These are phyloP conservation scores for Boletus reticulatus DNA, from an alignment of 768 basidiomycete genomes.

Conservation along the genomic window DNA sequence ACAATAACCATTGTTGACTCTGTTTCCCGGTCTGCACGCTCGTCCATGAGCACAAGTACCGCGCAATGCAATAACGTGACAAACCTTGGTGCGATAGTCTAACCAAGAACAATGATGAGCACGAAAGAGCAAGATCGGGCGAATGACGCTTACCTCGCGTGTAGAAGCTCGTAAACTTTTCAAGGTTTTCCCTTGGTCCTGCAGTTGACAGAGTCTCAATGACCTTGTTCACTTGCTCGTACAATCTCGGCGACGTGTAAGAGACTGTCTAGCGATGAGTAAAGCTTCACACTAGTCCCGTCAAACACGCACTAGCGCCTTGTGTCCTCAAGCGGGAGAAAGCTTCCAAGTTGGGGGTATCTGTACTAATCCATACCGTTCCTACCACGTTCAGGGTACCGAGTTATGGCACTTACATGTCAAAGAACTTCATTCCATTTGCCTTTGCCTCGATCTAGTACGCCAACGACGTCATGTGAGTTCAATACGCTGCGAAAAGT, in stretches of 20 bases:
- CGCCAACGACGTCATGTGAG: neutral
- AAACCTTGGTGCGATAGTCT: slow-evolving; percentile 79
- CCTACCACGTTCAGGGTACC: neutral
- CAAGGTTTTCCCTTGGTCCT: slow-evolving; percentile 61
- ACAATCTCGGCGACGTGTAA: slow-evolving; percentile 60
- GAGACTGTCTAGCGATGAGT: slow-evolving; percentile 35
- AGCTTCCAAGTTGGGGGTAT: slow-evolving; percentile 60
- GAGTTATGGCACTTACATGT: slow-evolving; percentile 54
- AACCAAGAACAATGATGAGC: slow-evolving; percentile 21
- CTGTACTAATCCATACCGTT: slow-evolving; percentile 52
- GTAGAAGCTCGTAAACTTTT: slow-evolving; percentile 66
- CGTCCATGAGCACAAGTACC: slow-evolving; percentile 13
- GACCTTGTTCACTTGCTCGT: slow-evolving; percentile 57
- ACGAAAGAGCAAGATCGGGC: neutral
- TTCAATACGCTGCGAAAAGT: neutral
- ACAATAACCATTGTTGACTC: slow-evolving; percentile 76
- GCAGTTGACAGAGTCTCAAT: slow-evolving; percentile 64
- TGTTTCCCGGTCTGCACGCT: slow-evolving; percentile 60
- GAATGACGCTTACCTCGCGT: slow-evolving; percentile 59
- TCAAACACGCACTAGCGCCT: slow-evolving; percentile 36
- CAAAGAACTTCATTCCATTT: slow-evolving; percentile 80
- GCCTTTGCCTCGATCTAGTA: slow-evolving; percentile 73
- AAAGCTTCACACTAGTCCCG: neutral
- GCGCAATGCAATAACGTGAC: slow-evolving; percentile 6
- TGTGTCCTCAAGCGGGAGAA: slow-evolving; percentile 36